Evolutionary conservation across 148 eudicot species (phyloP), one percentile per base, ranked within the genome.

Genomic region (Spergularia bocconei): DNA sequence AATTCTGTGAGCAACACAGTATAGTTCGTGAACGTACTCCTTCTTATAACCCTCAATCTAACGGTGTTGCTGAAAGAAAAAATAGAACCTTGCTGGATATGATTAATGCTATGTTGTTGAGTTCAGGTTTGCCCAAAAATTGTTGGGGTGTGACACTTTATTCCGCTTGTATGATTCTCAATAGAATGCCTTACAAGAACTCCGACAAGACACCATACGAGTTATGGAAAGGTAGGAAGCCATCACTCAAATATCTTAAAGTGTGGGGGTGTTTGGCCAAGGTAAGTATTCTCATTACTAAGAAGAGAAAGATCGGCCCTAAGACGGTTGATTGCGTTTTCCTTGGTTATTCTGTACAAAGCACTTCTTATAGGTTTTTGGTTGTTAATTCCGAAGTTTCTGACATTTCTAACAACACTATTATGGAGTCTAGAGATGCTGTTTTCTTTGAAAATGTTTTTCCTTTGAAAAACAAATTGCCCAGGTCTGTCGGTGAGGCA

Each of bases 51-150:
- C 79, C 65, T 41, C 36, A 48, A 56, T 54, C 64, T 2, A 70
- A 62, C 70, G 70, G 70, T 6, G 53, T 61, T 20, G 69, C 57
- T 9, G 63, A 77, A 77, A 25, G 74, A 25, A 70, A 70, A 62
- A 61, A 70, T 70, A 29, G 55, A 6, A 69, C 73, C 10, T 23
- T 76, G 19, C 9, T 76, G 2, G 72, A 77, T 58, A 48, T 69
- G 57, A 12, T 47, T 4, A 69, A 59, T 68, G 59, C 74, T 17
- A 59, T 77, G 73, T 21, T 69, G 13, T 2, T 77, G 11, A 25
- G 56, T 23, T 4, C 25, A 23, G 48, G 23, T 17, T 33, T 48
- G 33, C 52, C 23, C 41, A 10, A 44, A 6, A 0, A 41, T 16
- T 48, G 59, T 52, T 44, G 60, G 59, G 20, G 73, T 69, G 13